These are phyloP conservation scores for Rutidosis leptorrhynchoides DNA, from an alignment of 129 eudicot genomes.

Conservation along the genomic window DNA sequence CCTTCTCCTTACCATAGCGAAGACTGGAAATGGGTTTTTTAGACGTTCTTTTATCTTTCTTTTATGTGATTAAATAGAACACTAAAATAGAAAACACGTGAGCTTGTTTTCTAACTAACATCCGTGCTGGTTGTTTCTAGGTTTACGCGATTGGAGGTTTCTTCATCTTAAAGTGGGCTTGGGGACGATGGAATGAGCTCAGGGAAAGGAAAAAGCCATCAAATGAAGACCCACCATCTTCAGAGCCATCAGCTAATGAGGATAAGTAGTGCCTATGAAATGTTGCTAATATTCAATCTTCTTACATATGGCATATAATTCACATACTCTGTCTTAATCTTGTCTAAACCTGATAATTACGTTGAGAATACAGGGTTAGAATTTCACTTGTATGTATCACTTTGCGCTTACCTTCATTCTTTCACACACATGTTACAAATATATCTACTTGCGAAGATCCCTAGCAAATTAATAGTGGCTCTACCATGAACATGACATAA, in stretches of 20 bases:
- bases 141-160: constrained; percentile 91
- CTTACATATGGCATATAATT: constrained; percentile 20
- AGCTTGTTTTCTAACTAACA: neutral
- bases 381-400: constrained; percentile 11
- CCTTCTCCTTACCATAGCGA: too few species aligned
- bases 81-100: neutral
- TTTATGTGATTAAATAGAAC: neutral
- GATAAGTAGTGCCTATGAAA: constrained; percentile 38
- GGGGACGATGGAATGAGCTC: constrained; percentile 79
- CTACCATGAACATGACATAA: neutral
- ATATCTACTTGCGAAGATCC: neutral
- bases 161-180: constrained; percentile 75
- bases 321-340: constrained; percentile 29
- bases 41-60: neutral
- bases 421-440: neutral
- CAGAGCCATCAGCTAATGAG: constrained; percentile 26
- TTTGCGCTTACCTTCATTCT: neutral
- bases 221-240: constrained; percentile 45
- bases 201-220: constrained; percentile 52
- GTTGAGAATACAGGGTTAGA: constrained; percentile 27
- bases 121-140: constrained; percentile 36
- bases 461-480: neutral
- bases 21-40: too few species aligned
- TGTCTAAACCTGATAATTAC: constrained; percentile 29
- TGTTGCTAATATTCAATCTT: constrained; percentile 13